These are phyloP conservation scores for Leptodontidium sp. DNA, from an alignment of 2,329 filamentous ascomycete species.

Conservation along the genomic window DNA sequence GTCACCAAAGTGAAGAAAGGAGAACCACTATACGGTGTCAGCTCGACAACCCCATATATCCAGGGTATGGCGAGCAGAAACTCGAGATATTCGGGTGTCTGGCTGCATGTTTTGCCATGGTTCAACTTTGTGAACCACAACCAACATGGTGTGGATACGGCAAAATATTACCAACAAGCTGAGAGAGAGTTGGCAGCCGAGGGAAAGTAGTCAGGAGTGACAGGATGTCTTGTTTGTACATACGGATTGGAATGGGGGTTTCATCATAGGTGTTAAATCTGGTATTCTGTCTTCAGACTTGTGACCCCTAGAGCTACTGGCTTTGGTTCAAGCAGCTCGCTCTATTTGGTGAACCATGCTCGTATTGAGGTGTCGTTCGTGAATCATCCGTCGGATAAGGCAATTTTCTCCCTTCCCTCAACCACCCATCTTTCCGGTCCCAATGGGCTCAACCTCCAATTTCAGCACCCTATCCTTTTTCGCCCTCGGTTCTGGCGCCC, in stretches of 20 bases:
- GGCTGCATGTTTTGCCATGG: slow-evolving; percentile 88
- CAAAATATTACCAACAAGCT: slow-evolving; percentile 97
- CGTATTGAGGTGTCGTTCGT: background rate
- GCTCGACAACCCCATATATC: slow-evolving; percentile 82
- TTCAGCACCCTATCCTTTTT: slow-evolving; percentile 47
- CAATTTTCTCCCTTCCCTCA: background rate
- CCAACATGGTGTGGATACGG: slow-evolving; percentile 93
- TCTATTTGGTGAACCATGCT: background rate
- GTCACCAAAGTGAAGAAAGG: slow-evolving; percentile 94
- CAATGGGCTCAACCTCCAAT: slow-evolving; percentile 44
- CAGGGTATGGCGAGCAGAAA: slow-evolving; percentile 93
- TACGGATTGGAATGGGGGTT: slow-evolving; percentile 25
- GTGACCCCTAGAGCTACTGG: background rate
- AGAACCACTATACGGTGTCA: slow-evolving; percentile 86
- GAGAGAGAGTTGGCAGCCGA: slow-evolving; percentile 93
- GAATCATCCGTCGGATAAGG: background rate
- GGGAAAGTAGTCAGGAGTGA: slow-evolving; percentile 50
- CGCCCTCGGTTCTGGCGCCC: slow-evolving; percentile 54
- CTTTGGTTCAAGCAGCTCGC: background rate
- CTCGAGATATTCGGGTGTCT: slow-evolving; percentile 88
- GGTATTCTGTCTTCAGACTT: slow-evolving; percentile 20
- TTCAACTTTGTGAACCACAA: slow-evolving; percentile 98
- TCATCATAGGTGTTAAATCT: slow-evolving; percentile 21
- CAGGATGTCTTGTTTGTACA: slow-evolving; percentile 28
- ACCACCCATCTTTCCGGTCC: slow-evolving; percentile 25